A percentile compares a stretch with the other conserved stretches of the same genome.
These are phyloP conservation scores for Pseudogymnoascus sp. DNA, from an alignment of 2,329 filamentous ascomycete genomes.

Conservation along the genomic window DNA sequence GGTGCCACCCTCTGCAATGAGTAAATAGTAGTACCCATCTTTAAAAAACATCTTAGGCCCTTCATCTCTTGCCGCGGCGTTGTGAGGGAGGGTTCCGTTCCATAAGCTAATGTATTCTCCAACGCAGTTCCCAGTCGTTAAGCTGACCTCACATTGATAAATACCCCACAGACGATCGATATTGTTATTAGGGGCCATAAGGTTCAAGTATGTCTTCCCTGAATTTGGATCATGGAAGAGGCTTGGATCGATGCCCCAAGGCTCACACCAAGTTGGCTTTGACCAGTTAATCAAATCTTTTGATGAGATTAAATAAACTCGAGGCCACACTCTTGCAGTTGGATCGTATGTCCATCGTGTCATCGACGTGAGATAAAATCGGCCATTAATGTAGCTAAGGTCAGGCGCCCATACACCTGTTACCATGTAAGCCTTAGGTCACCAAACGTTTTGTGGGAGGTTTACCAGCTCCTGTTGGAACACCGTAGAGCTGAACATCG, in stretches of 20 bases:
- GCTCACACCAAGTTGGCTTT: constrained; percentile 15
- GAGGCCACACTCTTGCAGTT: constrained; percentile 19
- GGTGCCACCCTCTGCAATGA: constrained; percentile 18
- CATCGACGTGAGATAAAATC: constrained; percentile 16
- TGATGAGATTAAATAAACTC: constrained; percentile 19
- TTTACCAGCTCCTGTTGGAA: constrained; percentile 16
- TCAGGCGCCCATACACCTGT: constrained; percentile 17
- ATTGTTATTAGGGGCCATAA: constrained; percentile 19
- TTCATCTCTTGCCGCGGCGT: constrained; percentile 12
- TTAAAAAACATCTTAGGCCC: constrained; percentile 17
- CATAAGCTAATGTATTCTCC: constrained; percentile 17
- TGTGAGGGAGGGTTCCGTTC: constrained; percentile 17
- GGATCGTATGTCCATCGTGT: constrained; percentile 21
- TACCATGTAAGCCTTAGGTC: neutral
- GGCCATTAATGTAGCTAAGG: constrained; percentile 15
- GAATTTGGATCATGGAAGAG: constrained; percentile 16
- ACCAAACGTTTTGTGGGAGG: neutral
- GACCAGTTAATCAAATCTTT: constrained; percentile 16
- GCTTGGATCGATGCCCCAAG: constrained; percentile 19
- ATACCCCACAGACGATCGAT: constrained; percentile 18
- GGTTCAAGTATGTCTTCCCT: constrained; percentile 15
- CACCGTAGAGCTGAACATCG: constrained; percentile 17
- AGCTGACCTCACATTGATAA: constrained; percentile 17
- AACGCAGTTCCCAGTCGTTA: constrained; percentile 16
- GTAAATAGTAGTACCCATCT: constrained; percentile 17